Percentiles rank a stretch among this genome's conserved stretches.
These are phyloP conservation scores for Linnemannia zychae DNA, from an alignment of 192 early-diverging fungal species.

Conservation along the genomic window DNA sequence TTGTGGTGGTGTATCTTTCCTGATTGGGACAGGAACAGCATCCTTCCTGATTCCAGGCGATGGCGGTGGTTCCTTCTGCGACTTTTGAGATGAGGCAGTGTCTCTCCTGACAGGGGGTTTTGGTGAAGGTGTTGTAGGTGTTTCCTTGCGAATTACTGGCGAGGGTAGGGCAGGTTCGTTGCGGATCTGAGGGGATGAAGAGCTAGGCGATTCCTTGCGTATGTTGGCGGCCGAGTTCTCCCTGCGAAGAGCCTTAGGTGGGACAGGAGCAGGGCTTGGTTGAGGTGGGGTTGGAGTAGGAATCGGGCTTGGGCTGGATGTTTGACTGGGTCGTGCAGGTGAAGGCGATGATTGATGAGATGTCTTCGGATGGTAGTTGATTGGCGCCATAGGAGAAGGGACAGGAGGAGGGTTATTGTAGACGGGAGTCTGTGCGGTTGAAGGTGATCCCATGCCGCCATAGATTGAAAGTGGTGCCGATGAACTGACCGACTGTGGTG, in stretches of 20 bases:
- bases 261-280: conserved; percentile 14
- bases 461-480: conserved; percentile 27
- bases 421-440: background rate
- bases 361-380: conserved; percentile 34
- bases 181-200: conserved; percentile 35
- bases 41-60: conserved; percentile 39
- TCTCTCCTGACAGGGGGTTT: conserved; percentile 45
- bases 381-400: conserved; percentile 15
- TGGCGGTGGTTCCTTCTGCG: conserved; percentile 41
- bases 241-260: conserved; percentile 28
- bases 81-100: conserved; percentile 40
- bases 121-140: conserved; percentile 15
- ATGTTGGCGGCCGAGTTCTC: conserved; percentile 40
- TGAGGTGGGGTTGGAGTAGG: background rate
- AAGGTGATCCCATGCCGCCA: conserved; percentile 32
- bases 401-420: background rate
- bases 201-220: conserved; percentile 28
- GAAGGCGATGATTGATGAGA: conserved; percentile 14
- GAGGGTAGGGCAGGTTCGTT: conserved; percentile 37
- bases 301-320: conserved; percentile 16
- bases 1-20: conserved; percentile 34
- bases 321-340: background rate
- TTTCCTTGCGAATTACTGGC: conserved; percentile 30
- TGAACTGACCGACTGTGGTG: conserved; percentile 8
- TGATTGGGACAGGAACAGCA: background rate